These are phyloP conservation scores for Fusarium pseudonygamai DNA, from an alignment of 2,329 filamentous ascomycete species.

Conservation along the genomic window DNA sequence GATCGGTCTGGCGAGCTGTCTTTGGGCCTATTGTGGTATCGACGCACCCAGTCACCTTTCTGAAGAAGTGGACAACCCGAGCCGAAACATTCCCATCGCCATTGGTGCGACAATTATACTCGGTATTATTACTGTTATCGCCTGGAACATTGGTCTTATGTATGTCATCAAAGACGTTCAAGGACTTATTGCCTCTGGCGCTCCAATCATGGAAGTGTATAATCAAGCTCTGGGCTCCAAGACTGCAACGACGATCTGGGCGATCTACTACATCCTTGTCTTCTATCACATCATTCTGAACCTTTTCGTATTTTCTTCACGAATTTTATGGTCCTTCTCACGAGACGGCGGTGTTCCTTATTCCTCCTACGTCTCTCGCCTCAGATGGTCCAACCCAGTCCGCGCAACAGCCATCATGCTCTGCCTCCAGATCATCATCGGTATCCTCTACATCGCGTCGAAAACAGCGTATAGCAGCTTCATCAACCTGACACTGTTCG, in stretches of 20 bases:
- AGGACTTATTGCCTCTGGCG: neutral
- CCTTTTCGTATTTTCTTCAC: neutral
- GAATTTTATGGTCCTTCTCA: neutral
- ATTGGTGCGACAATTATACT: neutral
- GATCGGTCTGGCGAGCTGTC: neutral
- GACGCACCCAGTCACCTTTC: neutral
- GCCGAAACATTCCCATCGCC: neutral
- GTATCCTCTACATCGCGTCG: neutral
- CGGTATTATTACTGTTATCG: neutral
- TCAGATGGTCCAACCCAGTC: neutral
- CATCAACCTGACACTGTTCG: neutral
- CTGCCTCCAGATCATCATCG: neutral
- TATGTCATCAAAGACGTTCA: neutral
- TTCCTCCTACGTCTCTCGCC: rapidly evolving
- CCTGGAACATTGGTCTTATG: neutral
- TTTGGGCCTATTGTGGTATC: neutral
- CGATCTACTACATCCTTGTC: neutral
- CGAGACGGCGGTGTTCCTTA: neutral
- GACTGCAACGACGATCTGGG: neutral
- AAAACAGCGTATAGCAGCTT: neutral
- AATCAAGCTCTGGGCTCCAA: neutral
- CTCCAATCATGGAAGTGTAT: neutral
- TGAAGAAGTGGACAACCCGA: neutral
- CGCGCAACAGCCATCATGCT: neutral
- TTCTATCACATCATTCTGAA: neutral